Percentiles rank a stretch among this genome's conserved stretches.
Evolutionary conservation across 306 rosid species (phyloP).

Genomic region (Sechiopsis laciniata): DNA sequence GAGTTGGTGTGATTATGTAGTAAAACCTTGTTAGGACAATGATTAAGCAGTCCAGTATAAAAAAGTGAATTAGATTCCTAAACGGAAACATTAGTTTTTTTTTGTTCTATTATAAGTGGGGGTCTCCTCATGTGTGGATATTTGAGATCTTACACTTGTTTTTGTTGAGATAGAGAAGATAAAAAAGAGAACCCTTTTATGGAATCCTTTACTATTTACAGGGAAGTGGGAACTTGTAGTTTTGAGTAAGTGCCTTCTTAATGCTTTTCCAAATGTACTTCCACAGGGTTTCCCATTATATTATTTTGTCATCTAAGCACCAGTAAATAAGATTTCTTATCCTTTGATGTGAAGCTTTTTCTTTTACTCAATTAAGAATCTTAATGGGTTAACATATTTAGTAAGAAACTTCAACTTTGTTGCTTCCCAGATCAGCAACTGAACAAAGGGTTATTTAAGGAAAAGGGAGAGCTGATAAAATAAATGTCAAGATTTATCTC

Average conservation of each 20-base stretch:
- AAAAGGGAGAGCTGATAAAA: background rate
- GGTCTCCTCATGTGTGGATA: background rate
- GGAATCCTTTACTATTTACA: background rate
- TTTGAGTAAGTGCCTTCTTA: background rate
- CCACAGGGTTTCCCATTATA: too few species aligned
- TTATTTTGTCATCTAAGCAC: too few species aligned
- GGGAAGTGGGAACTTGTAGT: conserved; percentile 4
- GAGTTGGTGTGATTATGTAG: too few species aligned
- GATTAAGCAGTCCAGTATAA: background rate
- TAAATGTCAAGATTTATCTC: background rate
- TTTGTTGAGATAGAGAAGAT: background rate
- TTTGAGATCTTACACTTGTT: background rate
- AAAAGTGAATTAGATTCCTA: background rate
- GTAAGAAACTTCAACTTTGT: background rate
- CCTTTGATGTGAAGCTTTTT: background rate
- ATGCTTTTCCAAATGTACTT: conserved; percentile 10
- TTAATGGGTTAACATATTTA: background rate
- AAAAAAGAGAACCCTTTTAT: background rate
- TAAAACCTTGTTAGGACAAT: background rate
- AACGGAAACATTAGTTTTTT: background rate
- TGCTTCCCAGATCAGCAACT: background rate
- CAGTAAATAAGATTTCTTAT: background rate
- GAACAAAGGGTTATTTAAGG: background rate
- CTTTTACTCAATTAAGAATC: background rate
- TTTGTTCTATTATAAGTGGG: background rate